A percentile compares a stretch with the other conserved stretches of the same genome.
Conservation (phyloP, 805 yeast species). For the Schizosaccharomyces octosporus region DNA sequence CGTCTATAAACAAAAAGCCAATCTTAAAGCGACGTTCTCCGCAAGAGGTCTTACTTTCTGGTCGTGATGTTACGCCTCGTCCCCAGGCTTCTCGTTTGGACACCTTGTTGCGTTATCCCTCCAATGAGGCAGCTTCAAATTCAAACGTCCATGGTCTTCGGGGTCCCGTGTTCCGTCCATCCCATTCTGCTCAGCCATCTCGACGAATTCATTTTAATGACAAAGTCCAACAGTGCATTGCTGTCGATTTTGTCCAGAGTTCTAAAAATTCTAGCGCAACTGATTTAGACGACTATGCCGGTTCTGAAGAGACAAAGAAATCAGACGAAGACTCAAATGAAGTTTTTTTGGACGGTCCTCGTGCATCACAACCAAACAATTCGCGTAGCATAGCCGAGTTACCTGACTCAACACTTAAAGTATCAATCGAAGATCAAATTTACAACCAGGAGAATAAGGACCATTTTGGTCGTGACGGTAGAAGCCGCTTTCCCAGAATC, state of each 20-base stretch:
- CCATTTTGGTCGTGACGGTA: background rate
- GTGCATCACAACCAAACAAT: background rate
- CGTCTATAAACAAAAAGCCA: conserved; percentile 31
- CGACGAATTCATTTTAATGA: conserved; percentile 83
- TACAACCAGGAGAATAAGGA: background rate
- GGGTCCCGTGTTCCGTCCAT: background rate
- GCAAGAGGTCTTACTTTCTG: conserved; percentile 44
- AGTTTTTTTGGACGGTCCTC: background rate
- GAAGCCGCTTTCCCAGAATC: background rate
- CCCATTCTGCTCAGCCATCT: background rate
- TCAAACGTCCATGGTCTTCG: background rate
- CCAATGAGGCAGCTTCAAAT: background rate
- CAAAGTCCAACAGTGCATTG: conserved; percentile 82
- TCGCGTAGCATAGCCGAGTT: background rate
- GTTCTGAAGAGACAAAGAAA: too few relatives aligned
- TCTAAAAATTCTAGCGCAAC: background rate
- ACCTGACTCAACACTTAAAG: background rate
- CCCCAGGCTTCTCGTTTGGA: background rate
- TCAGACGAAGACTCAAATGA: too few relatives aligned
- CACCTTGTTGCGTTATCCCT: conserved; percentile 5
- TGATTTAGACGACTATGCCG: background rate
- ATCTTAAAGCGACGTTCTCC: conserved; percentile 70
- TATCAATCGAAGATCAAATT: background rate
- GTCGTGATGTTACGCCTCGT: background rate
- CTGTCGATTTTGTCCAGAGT: conserved; percentile 17